Base-by-base conservation (phyloP, 352 stramenopile species). In the Phytophthora hibernalis region DNA sequence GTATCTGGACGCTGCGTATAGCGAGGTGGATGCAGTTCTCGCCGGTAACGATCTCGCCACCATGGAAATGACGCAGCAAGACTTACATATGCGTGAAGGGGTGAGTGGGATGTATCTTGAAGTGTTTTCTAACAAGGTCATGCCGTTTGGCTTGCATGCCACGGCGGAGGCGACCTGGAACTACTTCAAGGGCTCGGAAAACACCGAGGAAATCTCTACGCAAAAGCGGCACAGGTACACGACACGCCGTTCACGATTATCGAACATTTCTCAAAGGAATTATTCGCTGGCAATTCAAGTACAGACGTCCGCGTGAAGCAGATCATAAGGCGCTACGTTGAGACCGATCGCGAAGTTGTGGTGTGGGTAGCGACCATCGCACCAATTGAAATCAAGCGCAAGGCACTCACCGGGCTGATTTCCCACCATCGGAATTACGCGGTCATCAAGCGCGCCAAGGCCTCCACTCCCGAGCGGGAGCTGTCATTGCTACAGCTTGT, bases 391-490 rank as follows among this genome's bases (percentile, higher is more conserved):
- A 80, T 85, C 65, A 68, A 61, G 21, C 55, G 76, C 20, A 76
- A 85, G 50, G 72, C 72, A 0, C 72, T 76, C 45, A 54, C 52
- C 4, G 58, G 70, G 2, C 64, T 72, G 22, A 66, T 57, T 35
- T 90, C 85, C 28, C 61, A 68, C 2, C 77, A 91, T 49, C 72
- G 79, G 16, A 80, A 79, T 16, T 91, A 87, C 68, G 77, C 86
- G 37, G 64, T 91, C 56, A 70, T 90, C 31, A 80, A 83, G 45
- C 77, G 59, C 16, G 65, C 80, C 12, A 70, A 33, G 43, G 51
- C 42, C 10, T 81, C 76, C 5, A 68, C 67, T 26, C 53, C 61
- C 8, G 42, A 73, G 47, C 61, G 67, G 16, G 68, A 82, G 26
- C 59, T 74, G 28, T 76, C 79, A 37, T 71, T 90, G 30, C 54